These are phyloP conservation scores for Colletotrichum tofieldiae DNA, from an alignment of 2,329 filamentous ascomycete species.

Conservation along the genomic window DNA sequence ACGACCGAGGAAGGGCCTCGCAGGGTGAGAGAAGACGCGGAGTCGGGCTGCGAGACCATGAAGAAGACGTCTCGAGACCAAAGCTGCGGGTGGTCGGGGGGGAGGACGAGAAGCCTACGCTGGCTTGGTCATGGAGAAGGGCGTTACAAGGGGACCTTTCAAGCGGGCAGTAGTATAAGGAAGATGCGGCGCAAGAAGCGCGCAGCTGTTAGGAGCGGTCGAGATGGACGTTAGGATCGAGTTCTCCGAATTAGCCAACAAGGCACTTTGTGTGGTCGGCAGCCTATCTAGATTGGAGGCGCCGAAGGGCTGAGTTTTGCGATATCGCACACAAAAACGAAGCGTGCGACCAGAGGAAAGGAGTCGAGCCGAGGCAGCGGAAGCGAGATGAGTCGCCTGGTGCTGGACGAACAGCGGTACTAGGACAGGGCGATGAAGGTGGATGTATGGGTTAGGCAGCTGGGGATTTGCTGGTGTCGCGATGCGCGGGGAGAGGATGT, in stretches of 20 bases:
- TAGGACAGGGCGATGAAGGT: not conserved
- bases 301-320: not conserved
- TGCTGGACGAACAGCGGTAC: not conserved
- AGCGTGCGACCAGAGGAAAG: not conserved
- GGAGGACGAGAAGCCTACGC: slow-evolving; percentile 13
- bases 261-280: not conserved
- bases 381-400: not conserved
- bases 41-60: slow-evolving; percentile 77
- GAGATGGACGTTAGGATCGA: not conserved
- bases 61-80: slow-evolving; percentile 45
- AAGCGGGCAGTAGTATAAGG: not conserved
- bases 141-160: not conserved
- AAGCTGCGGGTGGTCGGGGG: slow-evolving; percentile 12
- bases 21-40: slow-evolving; percentile 67
- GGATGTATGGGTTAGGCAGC: not conserved
- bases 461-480: slow-evolving; percentile 3
- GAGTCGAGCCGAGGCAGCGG: not conserved
- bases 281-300: not conserved
- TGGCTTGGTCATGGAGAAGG: slow-evolving; percentile 29
- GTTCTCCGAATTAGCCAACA: not conserved
- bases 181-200: slow-evolving; percentile 4
- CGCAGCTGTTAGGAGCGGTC: not conserved
- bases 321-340: not conserved
- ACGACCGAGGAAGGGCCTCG: slow-evolving; percentile 75
- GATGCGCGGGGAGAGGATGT: slow-evolving; percentile 21